Conservation (phyloP, 2,329 filamentous ascomycete genomes). For the Teratosphaeriaceae sp. region DNA sequence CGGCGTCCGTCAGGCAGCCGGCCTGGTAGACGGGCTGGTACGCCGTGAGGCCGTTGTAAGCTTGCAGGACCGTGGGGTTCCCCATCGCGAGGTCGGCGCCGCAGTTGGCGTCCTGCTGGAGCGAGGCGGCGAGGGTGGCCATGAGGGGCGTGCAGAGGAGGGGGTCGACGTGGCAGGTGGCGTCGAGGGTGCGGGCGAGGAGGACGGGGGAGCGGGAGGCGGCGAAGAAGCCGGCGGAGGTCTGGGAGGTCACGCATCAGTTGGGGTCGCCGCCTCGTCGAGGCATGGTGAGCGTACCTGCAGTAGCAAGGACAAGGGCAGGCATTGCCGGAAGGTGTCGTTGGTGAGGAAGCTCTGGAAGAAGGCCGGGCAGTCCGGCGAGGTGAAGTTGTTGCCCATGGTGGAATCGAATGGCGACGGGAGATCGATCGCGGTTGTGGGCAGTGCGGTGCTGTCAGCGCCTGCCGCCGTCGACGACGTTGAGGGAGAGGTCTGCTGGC, state of each 20-base stretch:
- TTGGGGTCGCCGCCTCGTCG: not conserved
- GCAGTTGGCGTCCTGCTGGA: conserved; percentile 60
- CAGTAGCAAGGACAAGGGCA: conserved; percentile 78
- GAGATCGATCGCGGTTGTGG: conserved; percentile 19
- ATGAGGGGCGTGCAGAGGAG: conserved; percentile 61
- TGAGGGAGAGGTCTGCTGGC: conserved; percentile 11
- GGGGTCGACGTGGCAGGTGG: conserved; percentile 64
- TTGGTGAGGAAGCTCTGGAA: conserved; percentile 61
- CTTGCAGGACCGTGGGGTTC: conserved; percentile 65
- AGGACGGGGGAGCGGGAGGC: conserved; percentile 62
- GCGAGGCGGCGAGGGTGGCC: conserved; percentile 54
- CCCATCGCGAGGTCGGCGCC: conserved; percentile 59
- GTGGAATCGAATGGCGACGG: conserved; percentile 43
- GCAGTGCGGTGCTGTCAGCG: conserved; percentile 14
- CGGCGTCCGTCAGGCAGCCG: conserved; percentile 63
- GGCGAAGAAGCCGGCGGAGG: conserved; percentile 78
- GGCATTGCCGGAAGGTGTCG: conserved; percentile 63
- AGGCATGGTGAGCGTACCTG: conserved; percentile 49
- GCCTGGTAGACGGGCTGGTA: conserved; percentile 76
- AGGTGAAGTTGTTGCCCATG: conserved; percentile 48
- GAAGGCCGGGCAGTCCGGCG: conserved; percentile 55
- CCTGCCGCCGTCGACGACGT: conserved; percentile 9
- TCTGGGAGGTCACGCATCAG: conserved; percentile 43
- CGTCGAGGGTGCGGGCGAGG: conserved; percentile 72
- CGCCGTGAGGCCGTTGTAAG: conserved; percentile 66